These are phyloP conservation scores for Colletotrichum sp. DNA, from an alignment of 2,329 filamentous ascomycete genomes.

Conservation along the genomic window DNA sequence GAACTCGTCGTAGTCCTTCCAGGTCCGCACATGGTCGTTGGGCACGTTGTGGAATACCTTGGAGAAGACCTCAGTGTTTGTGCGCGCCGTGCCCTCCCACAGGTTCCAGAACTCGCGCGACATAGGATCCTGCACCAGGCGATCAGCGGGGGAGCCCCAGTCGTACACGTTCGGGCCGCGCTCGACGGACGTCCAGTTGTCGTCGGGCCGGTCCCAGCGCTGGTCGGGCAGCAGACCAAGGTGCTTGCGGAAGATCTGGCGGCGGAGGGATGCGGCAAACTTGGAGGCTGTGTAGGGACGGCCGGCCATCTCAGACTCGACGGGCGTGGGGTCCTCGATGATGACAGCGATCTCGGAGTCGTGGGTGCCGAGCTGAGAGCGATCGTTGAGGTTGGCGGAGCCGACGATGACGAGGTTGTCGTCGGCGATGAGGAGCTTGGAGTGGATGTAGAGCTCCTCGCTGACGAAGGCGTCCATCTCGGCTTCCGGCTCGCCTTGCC, in stretches of 20 bases:
- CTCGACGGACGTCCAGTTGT: slow-evolving; percentile 79
- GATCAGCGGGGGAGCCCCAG: slow-evolving; percentile 71
- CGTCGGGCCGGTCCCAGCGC: slow-evolving; percentile 66
- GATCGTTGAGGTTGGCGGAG: slow-evolving; percentile 63
- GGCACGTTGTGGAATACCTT: slow-evolving; percentile 84
- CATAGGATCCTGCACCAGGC: slow-evolving; percentile 77
- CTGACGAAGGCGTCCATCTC: slow-evolving; percentile 67
- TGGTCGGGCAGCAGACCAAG: slow-evolving; percentile 83
- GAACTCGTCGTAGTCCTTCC: slow-evolving; percentile 77
- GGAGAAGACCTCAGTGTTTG: slow-evolving; percentile 82
- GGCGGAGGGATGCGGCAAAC: slow-evolving; percentile 81
- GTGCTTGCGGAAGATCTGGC: slow-evolving; percentile 90
- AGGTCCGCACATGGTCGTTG: slow-evolving; percentile 69
- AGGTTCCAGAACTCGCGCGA: slow-evolving; percentile 69
- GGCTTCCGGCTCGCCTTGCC: slow-evolving; percentile 58
- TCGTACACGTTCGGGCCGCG: slow-evolving; percentile 75
- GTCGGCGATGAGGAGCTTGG: slow-evolving; percentile 80
- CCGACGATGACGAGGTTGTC: slow-evolving; percentile 84
- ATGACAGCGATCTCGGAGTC: slow-evolving; percentile 91
- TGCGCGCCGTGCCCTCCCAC: slow-evolving; percentile 75
- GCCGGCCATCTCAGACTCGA: slow-evolving; percentile 78
- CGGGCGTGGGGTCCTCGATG: slow-evolving; percentile 76
- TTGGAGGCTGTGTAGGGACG: slow-evolving; percentile 72
- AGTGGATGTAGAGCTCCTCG: slow-evolving; percentile 68
- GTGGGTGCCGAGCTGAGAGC: slow-evolving; percentile 81